Base-by-base conservation (phyloP, 2,329 filamentous ascomycete species). In the Orbilia ellipsospora region DNA sequence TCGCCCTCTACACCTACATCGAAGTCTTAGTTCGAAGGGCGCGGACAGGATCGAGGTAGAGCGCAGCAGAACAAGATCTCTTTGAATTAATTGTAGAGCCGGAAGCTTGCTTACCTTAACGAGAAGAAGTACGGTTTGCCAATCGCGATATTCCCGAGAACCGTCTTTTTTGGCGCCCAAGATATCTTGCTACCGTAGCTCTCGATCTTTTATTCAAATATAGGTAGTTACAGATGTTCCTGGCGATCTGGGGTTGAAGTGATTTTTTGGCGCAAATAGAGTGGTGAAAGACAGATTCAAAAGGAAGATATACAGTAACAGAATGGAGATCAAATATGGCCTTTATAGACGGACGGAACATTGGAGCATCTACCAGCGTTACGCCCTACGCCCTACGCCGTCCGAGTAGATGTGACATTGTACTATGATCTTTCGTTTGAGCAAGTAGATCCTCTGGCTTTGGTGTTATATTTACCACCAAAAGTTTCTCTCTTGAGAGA, bases 31-130 rank as follows among this genome's bases (percentile, higher is more conserved):
- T 36, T 59, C 7, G 20, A 26, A 59, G 26, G 3, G 23, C 7
- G 50, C 44, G 45, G 59, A 18, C 5, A 13, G 8, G 15, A 23
- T 59, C 36, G 31, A 72, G 60, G 59, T 64, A 72, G 45, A 55
- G 54, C 59, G 59, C 45, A 67, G 36, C n/a, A 62, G 51, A 55
- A 57, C 56, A 63, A 16, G 28, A 60, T 68, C 64, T 57, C 70
- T 75, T 75, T 63, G 63, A 64, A 64, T 36, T 59, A 23, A 15
- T 4, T 16, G 26, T 48, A 31, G 36, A 36, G 31, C 31, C 59
- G 59, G 51, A 50, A 72, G 54, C 51, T 65, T 60, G 45, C 67
- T 54, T 28, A 64, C 60, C 10, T 36, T 36, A 36, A 42, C 31
- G 45, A 62, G 31, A 18, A 62, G 23, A 69, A 51, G 42, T 54